Evolutionary conservation across 768 basidiomycete genomes (phyloP).

Genomic region (Suillus subalutaceus): DNA sequence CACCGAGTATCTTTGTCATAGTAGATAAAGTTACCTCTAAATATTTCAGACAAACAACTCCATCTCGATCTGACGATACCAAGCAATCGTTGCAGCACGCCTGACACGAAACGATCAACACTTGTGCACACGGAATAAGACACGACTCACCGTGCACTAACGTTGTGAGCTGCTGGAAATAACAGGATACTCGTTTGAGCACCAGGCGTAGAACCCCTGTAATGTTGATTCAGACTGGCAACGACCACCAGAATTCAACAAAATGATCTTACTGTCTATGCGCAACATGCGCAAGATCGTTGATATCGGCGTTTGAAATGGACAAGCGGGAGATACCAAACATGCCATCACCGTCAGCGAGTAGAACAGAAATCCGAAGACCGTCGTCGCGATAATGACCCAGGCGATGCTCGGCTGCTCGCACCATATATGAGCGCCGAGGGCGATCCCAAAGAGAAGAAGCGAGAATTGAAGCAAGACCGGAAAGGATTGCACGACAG

Average conservation of each 20-base stretch:
- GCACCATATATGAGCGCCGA: conserved; percentile 8
- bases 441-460: conserved; percentile 16
- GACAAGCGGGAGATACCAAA: conserved; percentile 5
- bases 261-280: neutral
- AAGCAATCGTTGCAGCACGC: neutral
- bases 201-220: neutral
- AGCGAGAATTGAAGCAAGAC: conserved; percentile 17
- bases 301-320: conserved; percentile 11
- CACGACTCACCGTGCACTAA: neutral
- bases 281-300: neutral
- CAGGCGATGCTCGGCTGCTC: neutral
- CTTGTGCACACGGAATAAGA: neutral
- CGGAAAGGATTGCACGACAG: conserved; percentile 15
- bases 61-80: neutral
- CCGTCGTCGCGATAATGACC: conserved; percentile 3
- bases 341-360: conserved; percentile 7
- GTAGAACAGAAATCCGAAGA: conserved; percentile 8
- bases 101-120: neutral
- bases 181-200: neutral
- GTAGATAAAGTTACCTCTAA: neutral
- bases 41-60: neutral
- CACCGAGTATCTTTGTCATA: neutral
- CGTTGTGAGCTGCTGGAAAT: neutral
- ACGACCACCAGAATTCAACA: neutral
- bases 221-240: neutral